Conservation (phyloP, 768 basidiomycete species). For the Leccinum olivaceopallidum region DNA sequence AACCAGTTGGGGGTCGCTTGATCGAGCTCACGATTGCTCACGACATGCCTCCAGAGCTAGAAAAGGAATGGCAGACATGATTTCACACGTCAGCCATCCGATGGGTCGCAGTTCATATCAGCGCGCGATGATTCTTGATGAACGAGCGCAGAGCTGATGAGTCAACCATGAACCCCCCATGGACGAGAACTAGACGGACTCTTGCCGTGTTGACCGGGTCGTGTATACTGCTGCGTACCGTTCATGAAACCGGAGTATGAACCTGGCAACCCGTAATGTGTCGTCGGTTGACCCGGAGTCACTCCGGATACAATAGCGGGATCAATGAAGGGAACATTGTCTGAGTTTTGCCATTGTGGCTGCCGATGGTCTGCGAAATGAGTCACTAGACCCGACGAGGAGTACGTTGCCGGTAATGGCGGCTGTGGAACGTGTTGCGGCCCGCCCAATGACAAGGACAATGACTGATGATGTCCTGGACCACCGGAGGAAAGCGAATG, state of each 20-base stretch:
- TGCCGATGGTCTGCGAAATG: conserved; percentile 14
- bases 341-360: conserved; percentile 15
- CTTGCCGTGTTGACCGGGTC: conserved; percentile 23
- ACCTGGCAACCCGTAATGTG: conserved; percentile 8
- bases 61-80: conserved; percentile 10
- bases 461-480: conserved; percentile 17
- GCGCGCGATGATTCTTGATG: not conserved
- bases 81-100: conserved; percentile 11
- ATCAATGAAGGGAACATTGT: conserved; percentile 16
- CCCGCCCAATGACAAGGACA: conserved; percentile 15
- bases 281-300: conserved; percentile 4
- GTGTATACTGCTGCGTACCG: conserved; percentile 16
- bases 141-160: not conserved
- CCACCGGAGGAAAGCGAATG: conserved; percentile 12
- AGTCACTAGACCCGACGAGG: conserved; percentile 8
- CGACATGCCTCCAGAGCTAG: conserved; percentile 1
- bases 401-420: conserved; percentile 12
- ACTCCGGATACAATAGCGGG: conserved; percentile 25
- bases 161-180: conserved; percentile 30
- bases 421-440: conserved; percentile 21
- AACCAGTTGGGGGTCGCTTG: conserved; percentile 1
- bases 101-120: not conserved
- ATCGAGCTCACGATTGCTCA: conserved; percentile 3
- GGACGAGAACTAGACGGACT: conserved; percentile 20
- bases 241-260: conserved; percentile 16